Evolutionary conservation across 2,329 filamentous ascomycete genomes (phyloP).

Genomic region (Blumeria graminis): DNA sequence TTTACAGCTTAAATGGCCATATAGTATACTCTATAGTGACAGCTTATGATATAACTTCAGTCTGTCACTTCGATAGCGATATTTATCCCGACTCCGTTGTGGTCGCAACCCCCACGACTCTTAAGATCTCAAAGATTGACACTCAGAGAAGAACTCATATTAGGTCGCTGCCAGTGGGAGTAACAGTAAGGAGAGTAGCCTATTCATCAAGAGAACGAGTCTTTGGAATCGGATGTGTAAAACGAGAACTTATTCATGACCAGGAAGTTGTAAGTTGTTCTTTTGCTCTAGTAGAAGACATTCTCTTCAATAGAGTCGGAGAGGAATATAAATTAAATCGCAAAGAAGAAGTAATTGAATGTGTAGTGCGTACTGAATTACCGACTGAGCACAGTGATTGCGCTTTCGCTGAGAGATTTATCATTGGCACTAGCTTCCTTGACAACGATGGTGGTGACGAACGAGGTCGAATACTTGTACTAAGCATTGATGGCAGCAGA

Average conservation of each 20-base stretch:
- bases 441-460: constrained; percentile 19
- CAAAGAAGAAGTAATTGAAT: constrained; percentile 55
- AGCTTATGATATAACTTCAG: constrained; percentile 57
- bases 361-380: constrained; percentile 55
- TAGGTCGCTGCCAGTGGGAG: constrained; percentile 49
- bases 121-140: constrained; percentile 65
- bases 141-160: constrained; percentile 73
- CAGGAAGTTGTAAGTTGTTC: constrained; percentile 55
- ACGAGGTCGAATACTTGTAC: constrained; percentile 60
- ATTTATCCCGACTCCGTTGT: constrained; percentile 63
- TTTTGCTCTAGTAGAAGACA: constrained; percentile 79
- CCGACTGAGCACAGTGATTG: constrained; percentile 30
- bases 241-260: constrained; percentile 42
- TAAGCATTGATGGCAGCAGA: constrained; percentile 57
- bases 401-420: constrained; percentile 46
- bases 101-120: constrained; percentile 49
- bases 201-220: constrained; percentile 59
- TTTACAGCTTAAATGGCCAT: constrained; percentile 69
- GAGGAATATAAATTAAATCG: constrained; percentile 38
- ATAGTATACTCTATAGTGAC: constrained; percentile 88
- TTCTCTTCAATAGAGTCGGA: constrained; percentile 57
- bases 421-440: constrained; percentile 65
- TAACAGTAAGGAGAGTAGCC: constrained; percentile 68
- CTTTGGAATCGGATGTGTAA: constrained; percentile 73
- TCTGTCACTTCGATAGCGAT: constrained; percentile 61